phyloP scores from a whole-genome alignment of 805 yeast species.

The Ogataea zsoltii region DNA sequence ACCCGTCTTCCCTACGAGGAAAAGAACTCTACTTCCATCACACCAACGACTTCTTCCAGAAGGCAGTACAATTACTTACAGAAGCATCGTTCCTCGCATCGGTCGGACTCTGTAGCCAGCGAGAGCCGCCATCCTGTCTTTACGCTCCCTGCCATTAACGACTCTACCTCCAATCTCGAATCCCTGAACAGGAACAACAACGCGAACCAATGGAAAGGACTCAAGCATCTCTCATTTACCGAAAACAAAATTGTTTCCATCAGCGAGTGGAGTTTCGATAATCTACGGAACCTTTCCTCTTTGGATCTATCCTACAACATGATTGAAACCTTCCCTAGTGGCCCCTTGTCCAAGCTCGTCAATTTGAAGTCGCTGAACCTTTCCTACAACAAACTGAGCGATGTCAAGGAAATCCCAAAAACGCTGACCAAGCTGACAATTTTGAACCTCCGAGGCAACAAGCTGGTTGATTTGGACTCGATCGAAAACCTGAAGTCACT shows the following conservation, averaged over 20 bases:
- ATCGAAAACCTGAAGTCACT: constrained; percentile 43
- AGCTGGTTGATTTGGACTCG: constrained; percentile 42
- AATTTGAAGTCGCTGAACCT: constrained; percentile 53
- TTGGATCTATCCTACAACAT: constrained; percentile 59
- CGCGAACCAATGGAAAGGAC: constrained; percentile 34
- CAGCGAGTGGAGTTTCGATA: constrained; percentile 32
- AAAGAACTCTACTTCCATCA: constrained; percentile 4
- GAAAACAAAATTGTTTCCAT: constrained; percentile 40
- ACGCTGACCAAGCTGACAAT: constrained; percentile 45
- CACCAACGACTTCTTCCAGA: constrained; percentile 22
- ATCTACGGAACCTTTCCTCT: constrained; percentile 35
- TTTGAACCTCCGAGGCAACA: constrained; percentile 52
- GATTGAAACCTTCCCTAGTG: constrained; percentile 49
- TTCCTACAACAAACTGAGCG: constrained; percentile 47
- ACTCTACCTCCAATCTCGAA: neutral
- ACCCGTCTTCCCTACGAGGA: constrained; percentile 19
- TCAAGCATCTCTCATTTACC: constrained; percentile 42
- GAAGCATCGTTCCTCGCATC: constrained; percentile 16
- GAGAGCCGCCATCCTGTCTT: constrained; percentile 11
- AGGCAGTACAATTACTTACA: constrained; percentile 30
- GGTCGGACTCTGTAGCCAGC: constrained; percentile 15
- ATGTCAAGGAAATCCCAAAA: constrained; percentile 35
- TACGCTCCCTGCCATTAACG: neutral
- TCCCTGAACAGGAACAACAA: neutral
- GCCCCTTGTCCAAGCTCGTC: constrained; percentile 48